phyloP scores from a whole-genome alignment of 2,329 filamentous ascomycete genomes.

The Aspergillus aculeatus region DNA sequence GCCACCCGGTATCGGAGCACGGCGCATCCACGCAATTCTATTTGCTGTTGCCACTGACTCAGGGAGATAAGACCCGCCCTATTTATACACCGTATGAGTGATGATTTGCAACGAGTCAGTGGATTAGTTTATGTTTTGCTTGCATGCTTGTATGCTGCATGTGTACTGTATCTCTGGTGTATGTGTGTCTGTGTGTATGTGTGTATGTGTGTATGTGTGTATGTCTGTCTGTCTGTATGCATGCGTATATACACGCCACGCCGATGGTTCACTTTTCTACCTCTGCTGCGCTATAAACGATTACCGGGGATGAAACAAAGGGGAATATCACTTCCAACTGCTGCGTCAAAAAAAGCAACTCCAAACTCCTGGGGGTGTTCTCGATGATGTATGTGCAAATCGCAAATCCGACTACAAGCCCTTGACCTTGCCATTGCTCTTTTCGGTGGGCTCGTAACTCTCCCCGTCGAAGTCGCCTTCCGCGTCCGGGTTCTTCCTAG shows the following conservation, averaged over 20 bases:
- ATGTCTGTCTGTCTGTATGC: background rate
- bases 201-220: background rate
- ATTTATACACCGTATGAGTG: background rate
- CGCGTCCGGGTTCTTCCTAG: slow-evolving; percentile 59
- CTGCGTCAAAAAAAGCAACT: background rate
- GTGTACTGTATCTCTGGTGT: background rate
- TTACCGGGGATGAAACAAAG: background rate
- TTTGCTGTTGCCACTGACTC: background rate
- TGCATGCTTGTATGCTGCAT: no score
- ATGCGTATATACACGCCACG: slow-evolving; percentile 2
- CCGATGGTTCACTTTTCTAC: slow-evolving; percentile 1
- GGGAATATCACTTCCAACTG: slow-evolving; percentile 9
- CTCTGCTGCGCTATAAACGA: background rate
- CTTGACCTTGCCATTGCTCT: slow-evolving; percentile 31
- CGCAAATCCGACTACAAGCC: slow-evolving; percentile 24
- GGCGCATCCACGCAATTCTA: background rate
- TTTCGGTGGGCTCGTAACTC: slow-evolving; percentile 26
- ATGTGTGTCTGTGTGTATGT: no score
- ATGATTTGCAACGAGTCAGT: no score
- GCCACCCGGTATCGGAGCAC: slow-evolving; percentile 26
- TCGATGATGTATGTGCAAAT: background rate
- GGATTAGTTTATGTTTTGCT: no score
- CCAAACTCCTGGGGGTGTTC: slow-evolving; percentile 7
- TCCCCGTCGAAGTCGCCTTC: slow-evolving; percentile 60
- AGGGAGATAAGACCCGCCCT: background rate